phyloP scores from a whole-genome alignment of 2,329 filamentous ascomycete genomes.

The Xylaria digitata region DNA sequence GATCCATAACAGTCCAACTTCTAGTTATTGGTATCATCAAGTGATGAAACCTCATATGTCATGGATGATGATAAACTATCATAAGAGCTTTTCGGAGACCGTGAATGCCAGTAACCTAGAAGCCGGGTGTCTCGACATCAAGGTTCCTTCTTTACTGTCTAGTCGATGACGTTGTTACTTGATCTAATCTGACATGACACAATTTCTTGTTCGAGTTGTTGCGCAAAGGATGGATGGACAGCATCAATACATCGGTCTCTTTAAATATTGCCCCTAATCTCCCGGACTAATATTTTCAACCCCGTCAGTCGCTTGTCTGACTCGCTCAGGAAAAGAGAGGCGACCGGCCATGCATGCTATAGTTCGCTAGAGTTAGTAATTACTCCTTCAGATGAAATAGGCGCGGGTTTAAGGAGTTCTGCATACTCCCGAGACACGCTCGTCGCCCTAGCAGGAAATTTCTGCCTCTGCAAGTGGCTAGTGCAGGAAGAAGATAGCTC shows the following conservation, averaged over 20 bases:
- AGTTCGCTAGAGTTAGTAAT: no score
- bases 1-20: not conserved
- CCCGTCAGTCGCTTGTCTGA: conserved; percentile 64
- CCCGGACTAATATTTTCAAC: conserved; percentile 56
- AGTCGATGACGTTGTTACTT: conserved; percentile 66
- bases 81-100: conserved; percentile 55
- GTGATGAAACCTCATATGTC: conserved; percentile 31
- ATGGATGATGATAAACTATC: conserved; percentile 51
- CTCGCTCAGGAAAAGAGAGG: conserved; percentile 67
- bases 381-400: no score
- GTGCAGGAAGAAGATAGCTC: no score
- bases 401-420: no score
- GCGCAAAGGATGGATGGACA: not conserved
- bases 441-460: no score
- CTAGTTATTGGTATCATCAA: conserved; percentile 11
- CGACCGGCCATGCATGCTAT: conserved; percentile 82
- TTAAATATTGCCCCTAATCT: conserved; percentile 53
- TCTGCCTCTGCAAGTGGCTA: no score
- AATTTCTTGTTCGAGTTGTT: conserved; percentile 26
- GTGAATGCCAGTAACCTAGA: conserved; percentile 52
- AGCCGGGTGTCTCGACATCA: conserved; percentile 60
- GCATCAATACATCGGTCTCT: not conserved
- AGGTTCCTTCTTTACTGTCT: conserved; percentile 59
- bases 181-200: conserved; percentile 71
- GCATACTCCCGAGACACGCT: no score